Conservation (phyloP, 192 early-diverging fungal genomes). For the Coemansia sp. region DNA sequence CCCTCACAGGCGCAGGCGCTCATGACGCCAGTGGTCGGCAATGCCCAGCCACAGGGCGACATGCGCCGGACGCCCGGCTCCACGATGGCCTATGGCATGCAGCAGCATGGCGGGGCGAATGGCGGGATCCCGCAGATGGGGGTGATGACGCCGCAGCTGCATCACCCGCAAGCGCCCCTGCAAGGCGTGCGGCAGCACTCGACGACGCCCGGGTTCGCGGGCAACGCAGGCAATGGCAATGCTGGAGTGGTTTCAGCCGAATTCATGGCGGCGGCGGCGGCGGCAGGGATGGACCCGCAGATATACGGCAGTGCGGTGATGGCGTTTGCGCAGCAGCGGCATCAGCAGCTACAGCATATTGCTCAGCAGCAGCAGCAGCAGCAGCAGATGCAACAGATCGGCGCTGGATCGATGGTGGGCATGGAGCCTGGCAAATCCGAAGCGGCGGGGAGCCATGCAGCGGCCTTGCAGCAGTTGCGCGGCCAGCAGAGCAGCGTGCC, state of each 20-base stretch:
- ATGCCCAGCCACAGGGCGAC: conserved; percentile 8
- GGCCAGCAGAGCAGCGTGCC: neutral
- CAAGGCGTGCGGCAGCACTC: neutral
- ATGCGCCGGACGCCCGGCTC: neutral
- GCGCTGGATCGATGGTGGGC: neutral
- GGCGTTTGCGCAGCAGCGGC: conserved; percentile 17
- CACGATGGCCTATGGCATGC: neutral
- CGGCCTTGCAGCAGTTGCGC: conserved; percentile 1
- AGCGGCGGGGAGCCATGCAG: neutral
- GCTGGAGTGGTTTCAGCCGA: neutral
- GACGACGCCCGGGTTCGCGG: neutral
- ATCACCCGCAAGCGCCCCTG: neutral
- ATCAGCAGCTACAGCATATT: conserved; percentile 22
- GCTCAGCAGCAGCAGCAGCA: conserved; percentile 12
- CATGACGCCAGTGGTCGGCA: conserved; percentile 28
- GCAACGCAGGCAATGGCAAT: neutral
- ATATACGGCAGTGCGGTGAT: conserved; percentile 12
- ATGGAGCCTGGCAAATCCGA: neutral
- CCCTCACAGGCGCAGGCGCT: conserved; percentile 24
- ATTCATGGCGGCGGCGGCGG: conserved; percentile 9
- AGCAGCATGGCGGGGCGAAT: neutral
- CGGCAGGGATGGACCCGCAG: neutral
- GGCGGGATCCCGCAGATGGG: neutral
- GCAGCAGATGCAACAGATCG: conserved; percentile 7
- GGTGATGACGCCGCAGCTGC: neutral